A percentile compares a stretch with the other conserved stretches of the same genome.
Conservation (phyloP, 768 basidiomycete genomes). For the Leccinum arenicola region DNA sequence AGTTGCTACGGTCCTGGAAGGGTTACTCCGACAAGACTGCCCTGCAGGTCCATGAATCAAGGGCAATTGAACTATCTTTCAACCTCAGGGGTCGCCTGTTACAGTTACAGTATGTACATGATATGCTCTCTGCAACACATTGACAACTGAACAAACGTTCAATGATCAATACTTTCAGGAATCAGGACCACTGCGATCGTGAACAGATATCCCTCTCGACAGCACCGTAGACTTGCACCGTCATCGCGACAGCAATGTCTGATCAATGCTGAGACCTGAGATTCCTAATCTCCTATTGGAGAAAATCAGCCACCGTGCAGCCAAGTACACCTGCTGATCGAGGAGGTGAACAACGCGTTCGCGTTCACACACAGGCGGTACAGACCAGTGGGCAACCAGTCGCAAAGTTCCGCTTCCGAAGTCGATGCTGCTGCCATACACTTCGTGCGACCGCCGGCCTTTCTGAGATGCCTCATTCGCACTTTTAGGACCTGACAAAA, state of each 20-base stretch:
- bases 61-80: too few relatives aligned
- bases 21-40: too few relatives aligned
- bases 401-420: too few relatives aligned
- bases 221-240: background rate
- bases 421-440: conserved; percentile 5
- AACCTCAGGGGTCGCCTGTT: too few relatives aligned
- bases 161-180: background rate
- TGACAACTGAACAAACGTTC: background rate
- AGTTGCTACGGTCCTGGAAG: too few relatives aligned
- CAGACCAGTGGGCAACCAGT: too few relatives aligned
- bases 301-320: too few relatives aligned
- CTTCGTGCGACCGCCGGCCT: background rate
- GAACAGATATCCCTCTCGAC: background rate
- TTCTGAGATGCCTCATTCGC: background rate
- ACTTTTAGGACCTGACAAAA: conserved; percentile 7
- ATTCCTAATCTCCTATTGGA: background rate
- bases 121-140: too few relatives aligned
- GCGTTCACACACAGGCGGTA: background rate
- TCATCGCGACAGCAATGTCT: background rate
- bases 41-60: too few relatives aligned
- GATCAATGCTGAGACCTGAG: background rate
- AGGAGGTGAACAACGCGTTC: background rate
- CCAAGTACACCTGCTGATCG: background rate
- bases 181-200: background rate
- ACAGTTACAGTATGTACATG: too few relatives aligned